Conservation (phyloP, 768 basidiomycete species). For the Trametes coccinea region DNA sequence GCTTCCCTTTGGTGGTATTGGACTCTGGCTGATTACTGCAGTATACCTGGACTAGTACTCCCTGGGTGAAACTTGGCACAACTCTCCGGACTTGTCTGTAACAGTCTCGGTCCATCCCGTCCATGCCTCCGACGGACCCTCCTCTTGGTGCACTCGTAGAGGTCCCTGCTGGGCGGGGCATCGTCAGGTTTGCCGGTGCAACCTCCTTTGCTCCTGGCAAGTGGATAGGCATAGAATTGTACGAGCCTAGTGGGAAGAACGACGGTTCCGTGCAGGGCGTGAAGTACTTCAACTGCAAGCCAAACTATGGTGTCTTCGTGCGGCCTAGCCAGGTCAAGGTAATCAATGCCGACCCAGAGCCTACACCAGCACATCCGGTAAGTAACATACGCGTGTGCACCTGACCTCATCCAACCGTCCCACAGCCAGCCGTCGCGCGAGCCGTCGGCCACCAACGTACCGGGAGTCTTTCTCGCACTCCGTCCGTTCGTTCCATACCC, state of each 20-base stretch:
- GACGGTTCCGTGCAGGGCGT: slow-evolving; percentile 84
- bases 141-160: slow-evolving; percentile 76
- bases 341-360: slow-evolving; percentile 32
- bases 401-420: not conserved
- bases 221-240: slow-evolving; percentile 94
- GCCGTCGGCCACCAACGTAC: slow-evolving; percentile 61
- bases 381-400: not conserved
- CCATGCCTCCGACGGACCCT: slow-evolving; percentile 43
- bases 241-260: slow-evolving; percentile 88
- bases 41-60: no score
- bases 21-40: no score
- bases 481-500: slow-evolving; percentile 25
- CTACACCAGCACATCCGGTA: slow-evolving; percentile 20
- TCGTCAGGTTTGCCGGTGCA: slow-evolving; percentile 81
- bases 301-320: slow-evolving; percentile 85
- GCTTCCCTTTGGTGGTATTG: no score
- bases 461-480: slow-evolving; percentile 37
- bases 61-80: not conserved
- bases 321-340: slow-evolving; percentile 80
- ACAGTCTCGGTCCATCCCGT: no score
- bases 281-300: slow-evolving; percentile 79
- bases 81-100: no score
- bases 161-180: slow-evolving; percentile 77
- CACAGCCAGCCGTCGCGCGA: slow-evolving; percentile 29
- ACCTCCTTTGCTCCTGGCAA: slow-evolving; percentile 86